Conservation (phyloP, 2,329 filamentous ascomycete species). For the Pyrenophora seminiperda region DNA sequence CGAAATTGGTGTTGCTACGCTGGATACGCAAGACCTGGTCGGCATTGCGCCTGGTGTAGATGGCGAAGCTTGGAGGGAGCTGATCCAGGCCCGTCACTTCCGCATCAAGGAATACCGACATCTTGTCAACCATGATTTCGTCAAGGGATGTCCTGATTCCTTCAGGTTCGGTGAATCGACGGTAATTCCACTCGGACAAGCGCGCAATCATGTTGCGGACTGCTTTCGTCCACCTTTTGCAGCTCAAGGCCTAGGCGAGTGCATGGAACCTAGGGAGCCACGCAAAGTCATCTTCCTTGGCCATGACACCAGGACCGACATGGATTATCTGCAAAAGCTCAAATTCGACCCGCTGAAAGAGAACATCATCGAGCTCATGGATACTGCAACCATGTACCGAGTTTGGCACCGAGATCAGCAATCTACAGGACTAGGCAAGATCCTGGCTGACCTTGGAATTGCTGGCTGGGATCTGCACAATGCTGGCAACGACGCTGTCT, state of each 20-base stretch:
- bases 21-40: slow-evolving; percentile 70
- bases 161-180: slow-evolving; percentile 76
- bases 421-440: slow-evolving; percentile 60
- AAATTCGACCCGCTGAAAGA: slow-evolving; percentile 65
- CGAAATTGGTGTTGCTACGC: slow-evolving; percentile 81
- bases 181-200: slow-evolving; percentile 55
- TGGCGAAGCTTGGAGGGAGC: slow-evolving; percentile 69
- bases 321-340: slow-evolving; percentile 69
- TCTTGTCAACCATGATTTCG: slow-evolving; percentile 69
- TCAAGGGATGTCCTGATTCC: slow-evolving; percentile 72
- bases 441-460: slow-evolving; percentile 70
- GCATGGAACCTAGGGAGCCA: slow-evolving; percentile 33
- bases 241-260: slow-evolving; percentile 10
- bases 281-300: slow-evolving; percentile 78
- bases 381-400: slow-evolving; percentile 75
- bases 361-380: slow-evolving; percentile 68
- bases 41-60: slow-evolving; percentile 63
- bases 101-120: slow-evolving; percentile 72
- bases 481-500: slow-evolving; percentile 82
- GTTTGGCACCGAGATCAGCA: slow-evolving; percentile 62
- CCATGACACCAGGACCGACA: slow-evolving; percentile 71
- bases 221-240: slow-evolving; percentile 66
- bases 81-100: slow-evolving; percentile 75
- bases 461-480: slow-evolving; percentile 75
- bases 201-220: slow-evolving; percentile 54